Conservation (phyloP, 257 asterid genomes). For the Solanum piurae region DNA sequence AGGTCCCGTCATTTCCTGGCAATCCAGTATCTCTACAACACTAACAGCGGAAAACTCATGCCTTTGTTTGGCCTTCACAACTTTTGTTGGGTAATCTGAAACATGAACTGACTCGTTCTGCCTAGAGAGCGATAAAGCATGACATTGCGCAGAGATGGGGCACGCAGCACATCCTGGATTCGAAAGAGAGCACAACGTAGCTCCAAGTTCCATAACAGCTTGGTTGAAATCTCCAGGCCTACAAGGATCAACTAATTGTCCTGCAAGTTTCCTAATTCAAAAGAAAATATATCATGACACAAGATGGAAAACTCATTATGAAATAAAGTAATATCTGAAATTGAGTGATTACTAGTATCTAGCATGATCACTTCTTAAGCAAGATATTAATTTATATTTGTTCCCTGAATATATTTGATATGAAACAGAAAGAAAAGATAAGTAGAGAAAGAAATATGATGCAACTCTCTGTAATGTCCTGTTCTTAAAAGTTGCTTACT, state of each 20-base stretch:
- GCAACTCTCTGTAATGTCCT: not conserved
- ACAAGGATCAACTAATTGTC: slow-evolving; percentile 69
- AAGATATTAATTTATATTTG: not conserved
- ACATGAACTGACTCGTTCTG: slow-evolving; percentile 49
- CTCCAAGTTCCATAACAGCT: slow-evolving; percentile 98
- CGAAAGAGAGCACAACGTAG: slow-evolving; percentile 56
- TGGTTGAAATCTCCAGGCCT: slow-evolving; percentile 98
- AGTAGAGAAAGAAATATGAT: not conserved
- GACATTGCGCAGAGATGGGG: slow-evolving; percentile 67
- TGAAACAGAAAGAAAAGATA: not conserved
- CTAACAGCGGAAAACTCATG: slow-evolving; percentile 81
- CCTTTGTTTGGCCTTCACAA: slow-evolving; percentile 70
- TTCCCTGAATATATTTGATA: not conserved
- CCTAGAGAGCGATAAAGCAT: slow-evolving; percentile 51
- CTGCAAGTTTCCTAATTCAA: slow-evolving; percentile 59
- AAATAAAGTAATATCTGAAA: not conserved
- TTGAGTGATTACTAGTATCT: not conserved
- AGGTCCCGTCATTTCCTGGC: slow-evolving; percentile 16
- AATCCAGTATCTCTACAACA: slow-evolving; percentile 74
- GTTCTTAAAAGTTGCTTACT: not conserved
- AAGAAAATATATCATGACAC: not conserved
- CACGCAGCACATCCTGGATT: slow-evolving; percentile 68
- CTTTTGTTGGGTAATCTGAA: slow-evolving; percentile 77
- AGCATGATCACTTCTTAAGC: not conserved
- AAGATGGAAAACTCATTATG: not conserved